Conservation (phyloP, 257 asterid genomes). For the Salvia splendens region DNA sequence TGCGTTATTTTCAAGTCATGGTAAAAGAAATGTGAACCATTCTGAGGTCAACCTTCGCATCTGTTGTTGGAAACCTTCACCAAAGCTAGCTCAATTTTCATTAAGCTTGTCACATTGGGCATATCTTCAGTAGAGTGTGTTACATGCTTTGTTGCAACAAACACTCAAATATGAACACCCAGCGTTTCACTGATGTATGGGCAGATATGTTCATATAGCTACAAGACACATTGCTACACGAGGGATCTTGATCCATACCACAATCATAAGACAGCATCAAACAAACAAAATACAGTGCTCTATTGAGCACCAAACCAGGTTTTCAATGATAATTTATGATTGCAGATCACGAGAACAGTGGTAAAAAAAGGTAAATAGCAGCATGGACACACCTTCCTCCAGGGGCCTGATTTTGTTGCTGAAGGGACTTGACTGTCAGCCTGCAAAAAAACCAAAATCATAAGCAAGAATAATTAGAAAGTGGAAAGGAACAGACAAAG, state of each 20-base stretch:
- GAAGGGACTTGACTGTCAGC: slow-evolving; percentile 64
- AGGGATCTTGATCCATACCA: neutral
- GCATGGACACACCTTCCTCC: slow-evolving; percentile 86
- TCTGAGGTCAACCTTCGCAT: neutral
- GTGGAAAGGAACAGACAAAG: slow-evolving; percentile 19
- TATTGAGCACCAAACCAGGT: no score
- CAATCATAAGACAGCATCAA: neutral
- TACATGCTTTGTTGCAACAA: neutral
- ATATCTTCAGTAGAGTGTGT: neutral
- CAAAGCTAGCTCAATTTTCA: neutral
- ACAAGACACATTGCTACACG: neutral
- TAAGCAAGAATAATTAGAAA: slow-evolving; percentile 23
- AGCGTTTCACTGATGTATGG: neutral
- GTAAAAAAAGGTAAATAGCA: slow-evolving; percentile 14
- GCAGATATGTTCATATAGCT: neutral
- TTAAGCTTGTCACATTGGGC: slow-evolving; percentile 3
- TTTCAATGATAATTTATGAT: neutral
- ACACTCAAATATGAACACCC: slow-evolving; percentile 4
- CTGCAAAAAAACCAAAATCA: slow-evolving; percentile 46
- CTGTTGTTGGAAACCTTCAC: neutral
- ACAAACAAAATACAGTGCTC: neutral
- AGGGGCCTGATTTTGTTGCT: slow-evolving; percentile 87
- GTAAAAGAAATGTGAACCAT: neutral
- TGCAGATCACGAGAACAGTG: neutral
- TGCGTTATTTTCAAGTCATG: neutral